A percentile compares a stretch with the other conserved stretches of the same genome.
Evolutionary conservation across 306 rosid species (phyloP).

Genomic region (Lupinus albus): DNA sequence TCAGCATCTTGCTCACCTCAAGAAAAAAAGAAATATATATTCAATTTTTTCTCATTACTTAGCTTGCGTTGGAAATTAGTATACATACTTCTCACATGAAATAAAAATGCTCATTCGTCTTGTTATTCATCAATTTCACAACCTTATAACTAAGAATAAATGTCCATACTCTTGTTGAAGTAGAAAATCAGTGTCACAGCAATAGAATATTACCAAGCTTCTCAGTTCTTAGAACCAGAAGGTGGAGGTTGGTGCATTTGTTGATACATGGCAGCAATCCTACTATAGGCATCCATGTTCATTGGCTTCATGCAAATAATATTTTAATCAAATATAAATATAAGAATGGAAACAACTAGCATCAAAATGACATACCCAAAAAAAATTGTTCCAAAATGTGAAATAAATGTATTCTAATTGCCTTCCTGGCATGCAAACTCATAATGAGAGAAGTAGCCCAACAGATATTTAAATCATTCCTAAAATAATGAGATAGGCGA

Average conservation of each 20-base stretch:
- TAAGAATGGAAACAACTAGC: too few species aligned
- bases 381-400: not conserved
- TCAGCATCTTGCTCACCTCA: constrained; percentile 21
- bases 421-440: not conserved
- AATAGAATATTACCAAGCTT: not conserved
- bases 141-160: constrained; percentile 12
- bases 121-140: constrained; percentile 1
- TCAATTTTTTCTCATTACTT: constrained; percentile 27
- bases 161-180: constrained; percentile 31
- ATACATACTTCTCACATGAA: constrained; percentile 24
- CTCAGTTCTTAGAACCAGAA: constrained; percentile 65
- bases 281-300: constrained; percentile 71
- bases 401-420: not conserved
- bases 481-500: too few species aligned
- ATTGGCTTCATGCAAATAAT: constrained; percentile 61
- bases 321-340: not conserved
- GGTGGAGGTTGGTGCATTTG: constrained; percentile 70
- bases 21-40: constrained; percentile 9
- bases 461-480: too few species aligned
- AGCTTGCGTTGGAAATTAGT: constrained; percentile 29
- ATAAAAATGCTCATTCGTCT: not conserved
- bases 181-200: constrained; percentile 17
- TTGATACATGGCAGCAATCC: constrained; percentile 78
- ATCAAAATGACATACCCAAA: not conserved
- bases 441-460: too few species aligned